Evolutionary conservation across 352 stramenopile genomes (phyloP).

Genomic region (Detonula confervacea): DNA sequence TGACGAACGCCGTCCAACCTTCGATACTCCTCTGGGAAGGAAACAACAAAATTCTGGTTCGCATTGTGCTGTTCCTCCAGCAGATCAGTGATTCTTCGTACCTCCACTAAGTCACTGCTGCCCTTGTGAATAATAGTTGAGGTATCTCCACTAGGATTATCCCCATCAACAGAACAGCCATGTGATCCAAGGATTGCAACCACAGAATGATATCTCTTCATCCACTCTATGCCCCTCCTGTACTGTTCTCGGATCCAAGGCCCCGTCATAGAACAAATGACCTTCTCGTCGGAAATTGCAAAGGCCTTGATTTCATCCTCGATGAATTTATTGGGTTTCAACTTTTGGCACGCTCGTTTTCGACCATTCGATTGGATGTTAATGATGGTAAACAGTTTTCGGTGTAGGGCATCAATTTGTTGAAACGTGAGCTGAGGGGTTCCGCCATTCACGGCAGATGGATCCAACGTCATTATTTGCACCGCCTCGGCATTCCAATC

Average conservation of each 20-base stretch:
- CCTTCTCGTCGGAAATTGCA: conserved; percentile 50
- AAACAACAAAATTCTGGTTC: conserved; percentile 37
- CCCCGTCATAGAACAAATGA: conserved; percentile 40
- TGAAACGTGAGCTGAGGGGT: conserved; percentile 37
- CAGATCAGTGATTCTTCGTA: conserved; percentile 66
- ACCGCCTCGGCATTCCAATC: conserved; percentile 55
- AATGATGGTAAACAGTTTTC: conserved; percentile 52
- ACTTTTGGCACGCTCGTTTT: conserved; percentile 36
- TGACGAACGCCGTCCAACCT: conserved; percentile 52
- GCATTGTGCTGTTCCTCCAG: conserved; percentile 50
- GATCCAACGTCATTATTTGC: conserved; percentile 24
- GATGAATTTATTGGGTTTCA: conserved; percentile 48
- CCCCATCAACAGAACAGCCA: conserved; percentile 53
- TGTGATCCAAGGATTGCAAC: conserved; percentile 57
- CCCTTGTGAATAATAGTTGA: background rate
- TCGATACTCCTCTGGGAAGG: conserved; percentile 54
- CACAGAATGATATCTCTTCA: conserved; percentile 61
- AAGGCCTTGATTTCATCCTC: conserved; percentile 69
- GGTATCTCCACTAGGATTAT: conserved; percentile 5
- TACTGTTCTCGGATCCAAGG: conserved; percentile 53
- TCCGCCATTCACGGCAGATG: background rate
- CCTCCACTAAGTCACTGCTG: conserved; percentile 57
- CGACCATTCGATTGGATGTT: conserved; percentile 45
- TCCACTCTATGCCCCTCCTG: conserved; percentile 62
- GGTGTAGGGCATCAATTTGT: conserved; percentile 54